These are phyloP conservation scores for Suillus brevipes DNA, from an alignment of 768 basidiomycete species.

Conservation along the genomic window DNA sequence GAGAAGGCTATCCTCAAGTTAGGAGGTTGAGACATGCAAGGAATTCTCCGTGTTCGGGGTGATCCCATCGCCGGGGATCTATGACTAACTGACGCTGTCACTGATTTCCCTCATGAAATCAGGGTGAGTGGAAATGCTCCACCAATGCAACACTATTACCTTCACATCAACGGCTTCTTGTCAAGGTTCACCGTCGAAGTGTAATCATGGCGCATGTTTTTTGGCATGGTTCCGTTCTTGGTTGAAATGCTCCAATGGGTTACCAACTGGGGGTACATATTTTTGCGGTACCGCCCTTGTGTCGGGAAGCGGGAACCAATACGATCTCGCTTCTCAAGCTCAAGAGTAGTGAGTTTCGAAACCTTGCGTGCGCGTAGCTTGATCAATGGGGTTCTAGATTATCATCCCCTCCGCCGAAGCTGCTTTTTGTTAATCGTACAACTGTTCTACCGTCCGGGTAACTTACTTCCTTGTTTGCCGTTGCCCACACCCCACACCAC, in stretches of 20 bases:
- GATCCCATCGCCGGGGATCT: constrained; percentile 35
- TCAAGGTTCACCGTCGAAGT: neutral
- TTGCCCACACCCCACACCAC: constrained; percentile 7
- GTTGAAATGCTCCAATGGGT: neutral
- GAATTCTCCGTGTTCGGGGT: constrained; percentile 33
- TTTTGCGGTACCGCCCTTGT: constrained; percentile 16
- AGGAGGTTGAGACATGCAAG: constrained; percentile 13
- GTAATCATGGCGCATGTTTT: neutral
- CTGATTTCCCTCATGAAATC: neutral
- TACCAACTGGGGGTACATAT: neutral
- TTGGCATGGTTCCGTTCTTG: neutral
- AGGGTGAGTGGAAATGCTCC: neutral
- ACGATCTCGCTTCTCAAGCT: no score
- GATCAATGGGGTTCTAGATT: neutral
- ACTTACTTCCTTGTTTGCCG: constrained; percentile 21
- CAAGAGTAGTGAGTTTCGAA: neutral
- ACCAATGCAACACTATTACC: neutral
- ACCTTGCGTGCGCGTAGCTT: neutral
- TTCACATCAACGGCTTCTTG: neutral
- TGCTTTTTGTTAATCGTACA: constrained; percentile 12
- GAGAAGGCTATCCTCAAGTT: neutral
- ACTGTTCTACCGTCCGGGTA: constrained; percentile 21
- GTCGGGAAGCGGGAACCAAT: constrained; percentile 13
- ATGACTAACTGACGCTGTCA: constrained; percentile 22
- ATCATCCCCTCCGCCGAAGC: constrained; percentile 3